Evolutionary conservation across 2,329 filamentous ascomycete genomes (phyloP).

Genomic region (Clonostachys chloroleuca): DNA sequence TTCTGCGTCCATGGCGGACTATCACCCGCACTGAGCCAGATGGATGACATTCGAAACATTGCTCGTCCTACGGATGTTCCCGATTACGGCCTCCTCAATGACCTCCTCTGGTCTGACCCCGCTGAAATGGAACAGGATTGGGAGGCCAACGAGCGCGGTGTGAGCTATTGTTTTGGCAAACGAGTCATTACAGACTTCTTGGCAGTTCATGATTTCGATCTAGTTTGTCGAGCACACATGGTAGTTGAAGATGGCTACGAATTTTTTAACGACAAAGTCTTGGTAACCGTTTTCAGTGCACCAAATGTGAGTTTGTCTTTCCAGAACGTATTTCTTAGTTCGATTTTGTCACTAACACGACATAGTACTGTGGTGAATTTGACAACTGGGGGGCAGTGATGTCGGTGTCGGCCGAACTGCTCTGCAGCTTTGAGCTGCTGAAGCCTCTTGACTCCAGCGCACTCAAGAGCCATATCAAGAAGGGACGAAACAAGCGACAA

Average conservation of each 20-base stretch:
- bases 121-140: slow-evolving; percentile 98
- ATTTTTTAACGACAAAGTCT: slow-evolving; percentile 91
- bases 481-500: slow-evolving; percentile 89
- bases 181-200: slow-evolving; percentile 97
- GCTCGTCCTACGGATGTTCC: slow-evolving; percentile 94
- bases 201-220: slow-evolving; percentile 90
- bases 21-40: slow-evolving; percentile 86
- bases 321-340: neutral
- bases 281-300: slow-evolving; percentile 96
- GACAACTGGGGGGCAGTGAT: slow-evolving; percentile 99
- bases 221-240: slow-evolving; percentile 98
- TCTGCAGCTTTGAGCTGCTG: slow-evolving; percentile 95
- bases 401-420: slow-evolving; percentile 88
- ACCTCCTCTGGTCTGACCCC: slow-evolving; percentile 94
- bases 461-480: slow-evolving; percentile 98
- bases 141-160: slow-evolving; percentile 95
- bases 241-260: slow-evolving; percentile 99
- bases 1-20: slow-evolving; percentile 96
- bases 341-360: slow-evolving; percentile 14
- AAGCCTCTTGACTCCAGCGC: slow-evolving; percentile 96
- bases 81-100: slow-evolving; percentile 92
- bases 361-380: slow-evolving; percentile 93
- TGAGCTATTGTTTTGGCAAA: slow-evolving; percentile 98
- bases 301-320: slow-evolving; percentile 74
- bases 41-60: slow-evolving; percentile 98